Percentiles rank a stretch among this genome's conserved stretches.
Conservation (phyloP, 305 asterid species). For the Caryopteris hybrid region DNA sequence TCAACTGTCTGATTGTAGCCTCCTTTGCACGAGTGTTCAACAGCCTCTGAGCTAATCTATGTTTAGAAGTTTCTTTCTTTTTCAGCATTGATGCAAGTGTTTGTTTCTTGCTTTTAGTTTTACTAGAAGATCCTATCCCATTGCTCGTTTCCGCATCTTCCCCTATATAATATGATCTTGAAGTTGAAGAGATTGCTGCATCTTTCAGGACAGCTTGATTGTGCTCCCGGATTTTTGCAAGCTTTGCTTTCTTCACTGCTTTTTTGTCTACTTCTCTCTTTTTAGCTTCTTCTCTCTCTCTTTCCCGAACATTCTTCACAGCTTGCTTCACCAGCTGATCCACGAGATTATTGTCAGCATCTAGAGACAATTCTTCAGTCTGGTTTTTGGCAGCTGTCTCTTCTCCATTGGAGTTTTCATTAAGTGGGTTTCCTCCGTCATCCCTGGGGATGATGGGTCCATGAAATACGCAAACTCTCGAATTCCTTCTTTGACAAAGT, state of each 20-base stretch:
- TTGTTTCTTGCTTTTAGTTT: conserved; percentile 42
- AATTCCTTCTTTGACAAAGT: conserved; percentile 74
- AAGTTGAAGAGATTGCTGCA: conserved; percentile 79
- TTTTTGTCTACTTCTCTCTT: conserved; percentile 46
- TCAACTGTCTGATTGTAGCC: conserved; percentile 42
- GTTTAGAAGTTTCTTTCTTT: conserved; percentile 69
- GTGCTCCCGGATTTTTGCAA: conserved; percentile 72
- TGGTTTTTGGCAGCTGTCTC: conserved; percentile 21
- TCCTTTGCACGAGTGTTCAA: conserved; percentile 47
- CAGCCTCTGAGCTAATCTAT: conserved; percentile 62
- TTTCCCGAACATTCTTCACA: conserved; percentile 63
- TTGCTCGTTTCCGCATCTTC: conserved; percentile 36
- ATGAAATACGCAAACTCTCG: conserved; percentile 80
- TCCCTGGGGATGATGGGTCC: conserved; percentile 70
- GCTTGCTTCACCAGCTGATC: conserved; percentile 64
- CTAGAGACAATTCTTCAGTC: conserved; percentile 30
- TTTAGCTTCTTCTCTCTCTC: conserved; percentile 49
- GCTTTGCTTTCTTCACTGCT: conserved; percentile 63
- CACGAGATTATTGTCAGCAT: conserved; percentile 22
- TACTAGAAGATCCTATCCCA: conserved; percentile 27
- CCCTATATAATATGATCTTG: conserved; percentile 53
- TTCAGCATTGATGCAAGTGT: conserved; percentile 82
- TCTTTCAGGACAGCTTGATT: conserved; percentile 67
- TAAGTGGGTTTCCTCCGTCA: conserved; percentile 63
- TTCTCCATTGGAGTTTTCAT: conserved; percentile 27